A percentile compares a stretch with the other conserved stretches of the same genome.
phyloP scores from a whole-genome alignment of 2,329 filamentous ascomycete genomes.

The Scorias spongiosa region DNA sequence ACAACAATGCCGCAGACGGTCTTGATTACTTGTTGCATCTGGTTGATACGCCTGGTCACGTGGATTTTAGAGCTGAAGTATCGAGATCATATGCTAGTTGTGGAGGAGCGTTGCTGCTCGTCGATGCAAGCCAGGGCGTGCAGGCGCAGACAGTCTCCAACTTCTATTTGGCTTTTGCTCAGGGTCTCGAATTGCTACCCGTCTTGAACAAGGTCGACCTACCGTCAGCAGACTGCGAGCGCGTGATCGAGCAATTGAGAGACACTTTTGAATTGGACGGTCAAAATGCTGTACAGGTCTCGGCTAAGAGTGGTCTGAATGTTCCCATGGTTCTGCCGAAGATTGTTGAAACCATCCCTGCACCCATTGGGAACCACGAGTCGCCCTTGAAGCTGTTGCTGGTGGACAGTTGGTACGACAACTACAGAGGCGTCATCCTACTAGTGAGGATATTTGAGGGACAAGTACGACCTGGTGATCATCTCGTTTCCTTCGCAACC shows the following conservation, averaged over 20 bases:
- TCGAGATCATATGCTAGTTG: constrained; percentile 92
- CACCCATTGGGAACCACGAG: constrained; percentile 55
- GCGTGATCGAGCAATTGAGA: constrained; percentile 74
- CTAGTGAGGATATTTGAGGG: constrained; percentile 88
- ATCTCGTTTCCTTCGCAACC: constrained; percentile 76
- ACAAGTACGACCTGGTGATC: constrained; percentile 64
- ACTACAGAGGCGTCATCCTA: constrained; percentile 83
- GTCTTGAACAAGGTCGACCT: constrained; percentile 97
- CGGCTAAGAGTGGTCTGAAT: constrained; percentile 86
- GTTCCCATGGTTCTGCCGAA: constrained; percentile 69
- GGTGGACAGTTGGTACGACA: constrained; percentile 97
- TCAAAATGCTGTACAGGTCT: constrained; percentile 60
- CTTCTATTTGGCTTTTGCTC: constrained; percentile 92
- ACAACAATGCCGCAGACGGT: constrained; percentile 53
- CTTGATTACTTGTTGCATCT: constrained; percentile 87
- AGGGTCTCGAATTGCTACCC: constrained; percentile 72
- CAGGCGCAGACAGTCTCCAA: constrained; percentile 98
- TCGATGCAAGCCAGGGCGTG: constrained; percentile 91
- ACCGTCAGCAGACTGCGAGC: constrained; percentile 69
- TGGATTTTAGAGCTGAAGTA: constrained; percentile 94
- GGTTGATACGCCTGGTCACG: constrained; percentile 92
- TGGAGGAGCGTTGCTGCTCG: constrained; percentile 77
- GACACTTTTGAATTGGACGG: constrained; percentile 78
- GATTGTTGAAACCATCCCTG: constrained; percentile 72
- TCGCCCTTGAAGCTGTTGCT: constrained; percentile 72